Evolutionary conservation across 2,329 filamentous ascomycete genomes (phyloP).

Genomic region (Tolypocladium pustulatum): DNA sequence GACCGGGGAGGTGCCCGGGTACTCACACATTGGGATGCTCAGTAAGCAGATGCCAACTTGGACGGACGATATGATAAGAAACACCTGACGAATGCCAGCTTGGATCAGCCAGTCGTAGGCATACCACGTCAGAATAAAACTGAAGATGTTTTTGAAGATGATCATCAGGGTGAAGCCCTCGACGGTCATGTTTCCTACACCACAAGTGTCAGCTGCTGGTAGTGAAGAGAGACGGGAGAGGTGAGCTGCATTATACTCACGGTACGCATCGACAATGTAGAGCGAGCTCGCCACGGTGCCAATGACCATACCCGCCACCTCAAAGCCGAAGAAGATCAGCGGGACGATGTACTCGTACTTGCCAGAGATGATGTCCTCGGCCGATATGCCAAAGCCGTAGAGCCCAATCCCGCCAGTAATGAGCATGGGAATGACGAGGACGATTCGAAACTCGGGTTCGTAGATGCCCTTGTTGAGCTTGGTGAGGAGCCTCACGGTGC

Average conservation of each 20-base stretch:
- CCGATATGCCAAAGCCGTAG: conserved; percentile 74
- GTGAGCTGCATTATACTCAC: conserved; percentile 37
- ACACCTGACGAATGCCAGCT: conserved; percentile 49
- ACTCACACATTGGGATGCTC: conserved; percentile 72
- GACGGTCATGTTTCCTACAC: conserved; percentile 62
- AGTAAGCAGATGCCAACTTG: conserved; percentile 68
- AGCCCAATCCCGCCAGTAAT: conserved; percentile 68
- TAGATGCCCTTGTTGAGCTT: conserved; percentile 69
- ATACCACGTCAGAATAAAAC: conserved; percentile 72
- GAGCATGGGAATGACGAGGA: conserved; percentile 74
- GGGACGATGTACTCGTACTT: conserved; percentile 64
- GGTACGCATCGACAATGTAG: conserved; percentile 89
- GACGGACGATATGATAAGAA: conserved; percentile 63
- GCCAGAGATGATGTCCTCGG: conserved; percentile 40
- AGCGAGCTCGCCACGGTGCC: conserved; percentile 76
- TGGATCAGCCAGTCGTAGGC: conserved; percentile 73
- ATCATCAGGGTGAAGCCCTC: conserved; percentile 85
- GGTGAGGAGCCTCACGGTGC: conserved; percentile 59
- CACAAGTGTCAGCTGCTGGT: conserved; percentile 3
- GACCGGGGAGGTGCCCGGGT: not conserved
- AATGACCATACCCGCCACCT: conserved; percentile 85
- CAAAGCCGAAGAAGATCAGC: conserved; percentile 71
- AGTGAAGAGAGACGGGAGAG: not conserved
- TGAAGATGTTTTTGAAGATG: conserved; percentile 93
- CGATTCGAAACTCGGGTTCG: conserved; percentile 81